These are phyloP conservation scores for Musa beccarii DNA, from an alignment of 176 grass and related monocot species.

Conservation along the genomic window DNA sequence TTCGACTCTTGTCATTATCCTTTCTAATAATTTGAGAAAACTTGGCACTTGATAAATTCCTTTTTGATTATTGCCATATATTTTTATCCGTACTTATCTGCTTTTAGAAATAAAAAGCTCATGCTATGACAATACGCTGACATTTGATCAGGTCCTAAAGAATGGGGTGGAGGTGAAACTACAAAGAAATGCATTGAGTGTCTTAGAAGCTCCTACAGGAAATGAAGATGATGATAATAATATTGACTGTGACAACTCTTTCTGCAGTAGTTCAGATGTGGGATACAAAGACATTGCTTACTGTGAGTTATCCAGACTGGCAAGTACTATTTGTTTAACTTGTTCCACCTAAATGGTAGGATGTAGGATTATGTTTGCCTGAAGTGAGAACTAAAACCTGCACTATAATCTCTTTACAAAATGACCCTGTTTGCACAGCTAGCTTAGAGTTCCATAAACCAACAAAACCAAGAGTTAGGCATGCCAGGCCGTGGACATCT, in stretches of 20 bases:
- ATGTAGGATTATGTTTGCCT: not conserved
- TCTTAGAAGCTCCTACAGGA: conserved; percentile 43
- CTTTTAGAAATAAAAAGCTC: no score
- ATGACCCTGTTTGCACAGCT: not conserved
- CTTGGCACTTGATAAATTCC: no score
- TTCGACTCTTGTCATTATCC: not conserved
- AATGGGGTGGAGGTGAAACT: conserved; percentile 49
- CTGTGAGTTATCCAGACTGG: conserved; percentile 9
- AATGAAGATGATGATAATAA: conserved; percentile 34
- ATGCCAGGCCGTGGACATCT: conserved; percentile 19
- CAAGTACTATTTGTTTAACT: not conserved
- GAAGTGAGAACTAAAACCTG: not conserved
- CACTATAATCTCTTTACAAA: not conserved
- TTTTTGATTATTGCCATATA: no score
- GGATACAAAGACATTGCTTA: conserved; percentile 38
- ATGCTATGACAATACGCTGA: not conserved
- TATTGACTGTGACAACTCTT: conserved; percentile 32
- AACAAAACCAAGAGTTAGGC: conserved; percentile 17
- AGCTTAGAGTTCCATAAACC: conserved; percentile 14
- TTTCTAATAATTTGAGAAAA: not conserved
- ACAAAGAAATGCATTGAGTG: conserved; percentile 45
- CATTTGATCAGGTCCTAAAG: conserved; percentile 31
- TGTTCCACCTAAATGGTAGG: not conserved
- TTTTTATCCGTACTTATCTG: no score
- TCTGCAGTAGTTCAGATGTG: conserved; percentile 42